Evolutionary conservation across 2,329 filamentous ascomycete genomes (phyloP), one percentile per base, ranked within the genome.

Genomic region (Aspergillus alliaceus): DNA sequence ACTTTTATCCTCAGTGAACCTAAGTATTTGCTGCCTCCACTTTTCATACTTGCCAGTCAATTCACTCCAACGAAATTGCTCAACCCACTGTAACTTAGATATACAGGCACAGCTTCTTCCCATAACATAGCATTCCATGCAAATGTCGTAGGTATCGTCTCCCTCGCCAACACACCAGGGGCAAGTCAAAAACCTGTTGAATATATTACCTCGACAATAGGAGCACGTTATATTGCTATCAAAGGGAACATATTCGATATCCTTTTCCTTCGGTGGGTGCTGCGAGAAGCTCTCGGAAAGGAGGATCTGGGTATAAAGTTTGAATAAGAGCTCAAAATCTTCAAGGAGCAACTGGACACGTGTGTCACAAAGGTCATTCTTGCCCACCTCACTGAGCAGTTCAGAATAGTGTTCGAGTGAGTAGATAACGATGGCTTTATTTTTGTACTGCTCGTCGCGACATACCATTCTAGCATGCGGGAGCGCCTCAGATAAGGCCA

Each of bases 71-170:
- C 84, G 79, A 83, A 93, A 97, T 71, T 98, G 95, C 71, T 99
- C 93, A 51, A 91, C 91, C 93, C 93, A 99, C 59, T 85, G 86
- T 11, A 96, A 83, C 11, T 86, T 87, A 3, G 93, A 96, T 51
- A 96, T 84, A 69, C 95, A 99, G 3, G 85, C 86, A 71, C 95
- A 99, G 46, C 93, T 96, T 51, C 95, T 86, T 22, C 95, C 95
- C 90, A 98, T 96, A n/a, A 87, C 90, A 69, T 96, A 99, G 70
- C 95, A 99, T 65, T 99, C 95, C 90, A 99, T 93, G 69, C 95
- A 99, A 22, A 99, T 83, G 72, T 99, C 95, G 71, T 98, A 99
- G 0, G 90, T 90, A 69, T 98, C 86, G 31, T 88, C 90, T 54
- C 91, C 88, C 31, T 86, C 90, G 34, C 88, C 82, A 46, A 91